These are phyloP conservation scores for Podaxis sp. DNA, from an alignment of 768 basidiomycete genomes.

Conservation along the genomic window DNA sequence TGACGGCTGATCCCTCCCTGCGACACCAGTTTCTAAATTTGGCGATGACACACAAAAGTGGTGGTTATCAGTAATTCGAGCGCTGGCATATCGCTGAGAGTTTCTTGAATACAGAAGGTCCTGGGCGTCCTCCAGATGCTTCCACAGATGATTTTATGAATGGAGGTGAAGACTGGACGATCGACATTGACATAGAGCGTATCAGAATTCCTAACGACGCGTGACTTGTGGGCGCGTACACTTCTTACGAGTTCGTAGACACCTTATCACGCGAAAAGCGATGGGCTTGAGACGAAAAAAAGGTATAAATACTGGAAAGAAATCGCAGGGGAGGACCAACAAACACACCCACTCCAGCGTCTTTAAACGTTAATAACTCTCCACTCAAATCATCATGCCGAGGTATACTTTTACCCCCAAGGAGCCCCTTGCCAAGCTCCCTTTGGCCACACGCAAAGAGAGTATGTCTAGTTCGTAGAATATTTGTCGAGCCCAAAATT, in stretches of 20 bases:
- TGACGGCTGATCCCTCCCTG: too few relatives aligned
- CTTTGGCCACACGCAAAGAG: slow-evolving; percentile 37
- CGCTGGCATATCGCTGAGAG: too few relatives aligned
- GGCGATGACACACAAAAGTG: too few relatives aligned
- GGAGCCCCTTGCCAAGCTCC: slow-evolving; percentile 34
- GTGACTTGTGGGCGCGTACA: background rate
- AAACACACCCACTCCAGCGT: background rate
- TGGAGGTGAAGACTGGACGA: background rate
- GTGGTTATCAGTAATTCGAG: too few relatives aligned
- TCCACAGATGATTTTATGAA: background rate
- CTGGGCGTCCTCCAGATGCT: too few relatives aligned
- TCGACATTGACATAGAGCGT: background rate
- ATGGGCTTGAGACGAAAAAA: background rate
- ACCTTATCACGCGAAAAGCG: background rate
- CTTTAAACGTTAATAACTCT: background rate
- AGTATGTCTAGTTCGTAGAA: slow-evolving; percentile 23
- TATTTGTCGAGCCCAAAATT: background rate
- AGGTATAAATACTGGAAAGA: background rate
- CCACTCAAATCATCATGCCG: slow-evolving; percentile 9
- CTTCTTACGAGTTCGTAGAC: background rate
- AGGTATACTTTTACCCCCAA: slow-evolving; percentile 30
- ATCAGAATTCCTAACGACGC: background rate
- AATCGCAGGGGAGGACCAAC: background rate
- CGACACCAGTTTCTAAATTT: too few relatives aligned
- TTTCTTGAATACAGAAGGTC: too few relatives aligned